A percentile compares a stretch with the other conserved stretches of the same genome.
These are phyloP conservation scores for Ceratobasidium sp. DNA, from an alignment of 1,284 basidiomycete species.

Conservation along the genomic window DNA sequence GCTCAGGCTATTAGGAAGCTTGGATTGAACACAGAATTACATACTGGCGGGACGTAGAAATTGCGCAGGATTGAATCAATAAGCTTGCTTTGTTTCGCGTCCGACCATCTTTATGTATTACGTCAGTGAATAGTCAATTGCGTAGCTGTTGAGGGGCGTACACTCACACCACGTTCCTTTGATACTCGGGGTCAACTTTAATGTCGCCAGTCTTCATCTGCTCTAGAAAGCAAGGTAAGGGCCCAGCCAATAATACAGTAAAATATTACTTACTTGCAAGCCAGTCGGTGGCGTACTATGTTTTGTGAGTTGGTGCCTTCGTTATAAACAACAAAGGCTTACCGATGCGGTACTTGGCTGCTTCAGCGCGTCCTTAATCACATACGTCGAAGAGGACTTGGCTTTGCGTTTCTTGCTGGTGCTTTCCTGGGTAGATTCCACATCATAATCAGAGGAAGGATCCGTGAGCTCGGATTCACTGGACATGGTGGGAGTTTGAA, in stretches of 20 bases:
- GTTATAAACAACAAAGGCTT: background rate
- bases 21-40: background rate
- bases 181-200: slow-evolving; percentile 39
- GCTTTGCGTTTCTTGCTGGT: slow-evolving; percentile 7
- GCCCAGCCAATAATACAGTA: background rate
- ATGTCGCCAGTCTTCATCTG: slow-evolving; percentile 30
- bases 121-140: background rate
- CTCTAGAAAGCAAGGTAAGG: background rate
- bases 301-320: background rate
- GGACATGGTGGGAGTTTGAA: slow-evolving; percentile 20
- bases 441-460: slow-evolving; percentile 28
- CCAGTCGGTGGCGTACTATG: slow-evolving; percentile 35
- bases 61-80: slow-evolving; percentile 49
- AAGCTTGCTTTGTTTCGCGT: slow-evolving; percentile 47
- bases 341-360: slow-evolving; percentile 34
- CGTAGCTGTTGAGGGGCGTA: background rate
- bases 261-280: background rate
- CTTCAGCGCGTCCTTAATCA: slow-evolving; percentile 27
- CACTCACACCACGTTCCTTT: slow-evolving; percentile 40
- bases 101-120: slow-evolving; percentile 44
- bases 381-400: background rate
- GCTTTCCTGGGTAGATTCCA: background rate
- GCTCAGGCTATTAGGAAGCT: background rate
- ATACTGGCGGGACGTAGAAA: slow-evolving; percentile 48
- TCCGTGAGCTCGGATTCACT: slow-evolving; percentile 43